Conservation (phyloP, 495 filamentous ascomycete genomes). For the Penicillium macrosclerotiorum region DNA sequence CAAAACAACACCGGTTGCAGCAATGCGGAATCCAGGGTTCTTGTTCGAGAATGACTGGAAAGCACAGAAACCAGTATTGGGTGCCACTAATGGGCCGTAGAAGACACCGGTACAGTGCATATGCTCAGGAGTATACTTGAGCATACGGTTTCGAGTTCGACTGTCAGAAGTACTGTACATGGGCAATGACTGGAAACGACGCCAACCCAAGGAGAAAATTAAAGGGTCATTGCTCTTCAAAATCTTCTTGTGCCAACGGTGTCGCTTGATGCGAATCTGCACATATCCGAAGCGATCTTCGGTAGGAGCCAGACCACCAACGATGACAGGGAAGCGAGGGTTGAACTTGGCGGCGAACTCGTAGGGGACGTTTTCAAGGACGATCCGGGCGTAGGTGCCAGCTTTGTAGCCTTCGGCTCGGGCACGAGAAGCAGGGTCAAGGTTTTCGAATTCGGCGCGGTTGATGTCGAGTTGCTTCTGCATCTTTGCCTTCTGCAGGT, state of each 20-base stretch:
- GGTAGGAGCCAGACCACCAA: conserved; percentile 85
- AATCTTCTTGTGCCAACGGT: conserved; percentile 99
- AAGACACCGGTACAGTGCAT: conserved; percentile 98
- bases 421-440: conserved; percentile 76
- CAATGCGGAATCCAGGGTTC: conserved; percentile 87
- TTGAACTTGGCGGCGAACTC: conserved; percentile 91
- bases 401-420: conserved; percentile 87
- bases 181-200: conserved; percentile 87
- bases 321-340: conserved; percentile 77
- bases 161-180: conserved; percentile 94
- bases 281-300: conserved; percentile 95
- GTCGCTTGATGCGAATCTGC: conserved; percentile 92
- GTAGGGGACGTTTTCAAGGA: conserved; percentile 81
- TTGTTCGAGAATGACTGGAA: conserved; percentile 88
- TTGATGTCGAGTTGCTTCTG: conserved; percentile 96
- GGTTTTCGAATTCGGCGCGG: conserved; percentile 79
- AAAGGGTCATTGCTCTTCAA: conserved; percentile 96
- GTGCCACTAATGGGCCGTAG: conserved; percentile 90
- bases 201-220: conserved; percentile 97
- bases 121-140: conserved; percentile 96
- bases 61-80: conserved; percentile 92
- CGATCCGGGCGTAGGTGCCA: conserved; percentile 90
- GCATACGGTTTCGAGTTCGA: conserved; percentile 90
- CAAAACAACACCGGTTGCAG: conserved; percentile 88
- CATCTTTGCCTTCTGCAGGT: conserved; percentile 88